A percentile compares a stretch with the other conserved stretches of the same genome.
Conservation (phyloP, 75 land plant species). For the Pinus tabuliformis region DNA sequence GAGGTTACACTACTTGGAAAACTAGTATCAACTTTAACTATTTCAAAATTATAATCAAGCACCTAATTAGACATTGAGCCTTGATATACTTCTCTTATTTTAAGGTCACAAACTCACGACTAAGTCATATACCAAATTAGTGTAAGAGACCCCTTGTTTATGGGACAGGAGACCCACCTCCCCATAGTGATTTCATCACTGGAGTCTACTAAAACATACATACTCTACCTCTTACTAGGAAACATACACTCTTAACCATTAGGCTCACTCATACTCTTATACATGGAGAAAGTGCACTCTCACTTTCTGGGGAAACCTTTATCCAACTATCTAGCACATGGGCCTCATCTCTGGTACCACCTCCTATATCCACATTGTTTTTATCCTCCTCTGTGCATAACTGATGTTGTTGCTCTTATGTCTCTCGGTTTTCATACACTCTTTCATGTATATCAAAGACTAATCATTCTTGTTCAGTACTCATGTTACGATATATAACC, state of each 20-base stretch:
- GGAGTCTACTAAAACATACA: too few species aligned
- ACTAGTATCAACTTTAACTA: constrained; percentile 82
- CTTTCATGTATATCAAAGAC: background rate
- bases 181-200: too few species aligned
- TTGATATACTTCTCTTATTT: constrained; percentile 28
- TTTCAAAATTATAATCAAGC: constrained; percentile 64
- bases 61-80: constrained; percentile 28
- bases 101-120: too few species aligned
- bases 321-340: constrained; percentile 29
- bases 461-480: constrained; percentile 1
- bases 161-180: too few species aligned
- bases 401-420: background rate
- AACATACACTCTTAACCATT: too few species aligned
- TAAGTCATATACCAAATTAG: too few species aligned
- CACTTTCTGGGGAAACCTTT: constrained; percentile 22
- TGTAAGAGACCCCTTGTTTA: too few species aligned
- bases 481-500: background rate
- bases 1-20: constrained; percentile 55
- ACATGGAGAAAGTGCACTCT: constrained; percentile 12
- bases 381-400: background rate
- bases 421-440: background rate
- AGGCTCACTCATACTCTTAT: too few species aligned
- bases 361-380: too few species aligned
- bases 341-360: constrained; percentile 8
- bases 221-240: too few species aligned